phyloP scores from a whole-genome alignment of 371 early-diverging fungal species.

The Haplosporangium sp. region DNA sequence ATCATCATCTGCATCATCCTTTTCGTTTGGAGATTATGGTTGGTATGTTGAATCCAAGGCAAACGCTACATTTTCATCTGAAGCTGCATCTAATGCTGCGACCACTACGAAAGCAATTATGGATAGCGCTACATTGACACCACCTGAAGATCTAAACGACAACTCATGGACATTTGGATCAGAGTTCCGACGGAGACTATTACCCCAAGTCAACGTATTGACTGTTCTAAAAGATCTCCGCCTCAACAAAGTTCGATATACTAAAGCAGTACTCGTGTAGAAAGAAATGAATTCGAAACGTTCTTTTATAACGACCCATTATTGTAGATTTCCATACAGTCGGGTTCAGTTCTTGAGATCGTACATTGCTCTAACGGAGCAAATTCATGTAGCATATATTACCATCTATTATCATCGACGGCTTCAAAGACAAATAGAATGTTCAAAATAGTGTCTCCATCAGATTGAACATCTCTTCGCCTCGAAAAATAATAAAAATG shows the following conservation, averaged over 20 bases:
- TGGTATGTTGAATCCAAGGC: constrained; percentile 21
- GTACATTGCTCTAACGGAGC: too few species aligned
- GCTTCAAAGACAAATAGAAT: too few species aligned
- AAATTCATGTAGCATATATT: too few species aligned
- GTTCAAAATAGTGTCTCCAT: too few species aligned
- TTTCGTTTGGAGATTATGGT: constrained; percentile 9
- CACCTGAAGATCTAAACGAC: constrained; percentile 2
- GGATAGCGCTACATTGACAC: background rate
- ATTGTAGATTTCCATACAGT: too few species aligned
- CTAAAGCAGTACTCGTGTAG: constrained; percentile 3
- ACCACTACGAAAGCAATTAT: background rate
- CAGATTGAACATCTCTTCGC: too few species aligned
- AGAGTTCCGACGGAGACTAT: constrained; percentile 24
- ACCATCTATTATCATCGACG: too few species aligned
- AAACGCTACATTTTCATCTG: constrained; percentile 3
- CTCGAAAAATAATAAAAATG: too few species aligned
- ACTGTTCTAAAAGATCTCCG: constrained; percentile 20
- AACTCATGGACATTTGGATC: constrained; percentile 25
- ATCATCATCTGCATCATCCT: background rate
- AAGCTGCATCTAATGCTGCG: constrained; percentile 1
- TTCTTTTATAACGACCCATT: background rate
- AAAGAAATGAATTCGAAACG: background rate
- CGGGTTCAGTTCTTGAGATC: too few species aligned
- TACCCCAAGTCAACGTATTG: constrained; percentile 25
- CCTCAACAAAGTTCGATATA: constrained; percentile 36